Base-by-base conservation (phyloP, 2,329 filamentous ascomycete genomes). In the Shiraia sp. region DNA sequence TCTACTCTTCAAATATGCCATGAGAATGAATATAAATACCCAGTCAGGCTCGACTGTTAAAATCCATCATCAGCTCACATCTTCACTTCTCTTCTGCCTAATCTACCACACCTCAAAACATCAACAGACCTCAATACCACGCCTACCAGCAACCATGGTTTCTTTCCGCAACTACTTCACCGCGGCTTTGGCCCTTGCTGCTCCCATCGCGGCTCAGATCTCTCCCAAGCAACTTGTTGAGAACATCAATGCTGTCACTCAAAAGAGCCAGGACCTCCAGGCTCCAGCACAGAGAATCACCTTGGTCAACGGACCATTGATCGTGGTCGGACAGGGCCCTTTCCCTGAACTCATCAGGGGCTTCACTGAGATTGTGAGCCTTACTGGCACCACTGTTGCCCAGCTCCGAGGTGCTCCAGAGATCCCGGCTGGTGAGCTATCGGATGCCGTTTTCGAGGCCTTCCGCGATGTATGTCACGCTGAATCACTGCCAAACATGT, bases 151-250 rank as follows among this genome's bases (percentile, higher is more conserved):
- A 14, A 15, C 29, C 14, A 54, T 54, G 51, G 51, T 54, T 27
- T 37, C 51, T 24, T 39, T 54, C 42, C 39, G 42, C 27, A 54
- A 42, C 28, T n/a, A 51, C 37, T 25, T 54, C 30, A 41, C 42
- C 16, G 39, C 48, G 19, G 40, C 42, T 16, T 14, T 54, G 40
- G 51, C 51, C 13, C 15, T 54, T 14, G 41, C 48, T 31, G 28
- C 39, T 4, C 48, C 51, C 3, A 40, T 49, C 32, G 24, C 41
- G 2, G 51, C 51, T 12, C 26, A 29, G 3, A 10, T 36, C 1
- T 30, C 45, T 2, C 32, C 51, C 6, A 32, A 39, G n/a, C 44
- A 55, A 24, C 28, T 47, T 6, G 38, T 45, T 19, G 28, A n/a
- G n/a, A 53, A 49, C 36, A 45, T 51, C 32, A 22, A 39, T 1